Conservation (phyloP, 2,329 filamentous ascomycete species). For the Colletotrichum plurivorum region DNA sequence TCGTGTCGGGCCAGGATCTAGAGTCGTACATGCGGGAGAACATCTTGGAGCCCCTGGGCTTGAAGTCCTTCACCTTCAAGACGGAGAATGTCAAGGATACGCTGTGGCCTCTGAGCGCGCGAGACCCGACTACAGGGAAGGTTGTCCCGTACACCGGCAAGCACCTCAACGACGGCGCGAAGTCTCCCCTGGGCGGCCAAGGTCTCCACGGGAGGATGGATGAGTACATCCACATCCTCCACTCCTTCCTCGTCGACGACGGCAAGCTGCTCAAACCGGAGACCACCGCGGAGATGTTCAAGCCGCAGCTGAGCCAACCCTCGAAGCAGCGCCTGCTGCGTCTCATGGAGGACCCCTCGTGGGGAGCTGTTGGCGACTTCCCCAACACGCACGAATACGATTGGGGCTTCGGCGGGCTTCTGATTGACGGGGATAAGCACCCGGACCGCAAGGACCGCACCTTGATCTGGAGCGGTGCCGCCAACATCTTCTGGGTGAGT, state of each 20-base stretch:
- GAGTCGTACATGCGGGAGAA: slow-evolving; percentile 59
- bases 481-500: slow-evolving; percentile 64
- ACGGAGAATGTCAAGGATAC: neutral
- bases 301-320: slow-evolving; percentile 56
- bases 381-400: slow-evolving; percentile 53
- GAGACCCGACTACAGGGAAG: slow-evolving; percentile 36
- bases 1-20: slow-evolving; percentile 58
- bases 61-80: slow-evolving; percentile 32
- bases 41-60: slow-evolving; percentile 52
- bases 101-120: slow-evolving; percentile 39
- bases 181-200: slow-evolving; percentile 51
- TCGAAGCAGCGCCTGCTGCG: slow-evolving; percentile 42
- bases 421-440: slow-evolving; percentile 55
- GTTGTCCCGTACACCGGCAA: slow-evolving; percentile 28
- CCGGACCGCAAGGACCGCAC: slow-evolving; percentile 54
- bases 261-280: slow-evolving; percentile 59
- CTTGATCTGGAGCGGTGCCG: slow-evolving; percentile 60
- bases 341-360: slow-evolving; percentile 45
- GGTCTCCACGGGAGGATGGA: slow-evolving; percentile 52
- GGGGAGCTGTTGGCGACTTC: slow-evolving; percentile 47
- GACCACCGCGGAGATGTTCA: slow-evolving; percentile 61
- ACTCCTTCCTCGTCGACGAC: slow-evolving; percentile 63
- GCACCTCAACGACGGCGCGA: slow-evolving; percentile 38
- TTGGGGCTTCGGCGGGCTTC: slow-evolving; percentile 58
- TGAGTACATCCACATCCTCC: slow-evolving; percentile 61